phyloP scores from a whole-genome alignment of 2,329 filamentous ascomycete genomes.

The Fusarium xyrophilum region DNA sequence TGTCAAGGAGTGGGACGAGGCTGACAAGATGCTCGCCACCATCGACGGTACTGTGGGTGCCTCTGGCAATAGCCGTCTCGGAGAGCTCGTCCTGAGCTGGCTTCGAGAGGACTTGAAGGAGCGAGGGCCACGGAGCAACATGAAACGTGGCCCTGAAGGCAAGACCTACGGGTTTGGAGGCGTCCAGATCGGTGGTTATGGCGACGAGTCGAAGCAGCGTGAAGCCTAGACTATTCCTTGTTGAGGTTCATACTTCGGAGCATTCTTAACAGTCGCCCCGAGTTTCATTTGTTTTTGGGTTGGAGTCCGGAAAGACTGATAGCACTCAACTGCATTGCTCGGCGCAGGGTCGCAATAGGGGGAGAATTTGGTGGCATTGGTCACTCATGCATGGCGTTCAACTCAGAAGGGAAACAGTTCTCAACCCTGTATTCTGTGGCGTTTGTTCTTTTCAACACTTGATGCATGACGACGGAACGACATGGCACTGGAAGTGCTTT shows the following conservation, averaged over 20 bases:
- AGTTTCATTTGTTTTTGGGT: conserved; percentile 8
- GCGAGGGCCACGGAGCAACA: conserved; percentile 75
- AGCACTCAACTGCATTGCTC: conserved; percentile 47
- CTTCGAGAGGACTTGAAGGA: conserved; percentile 79
- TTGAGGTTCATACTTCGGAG: background rate
- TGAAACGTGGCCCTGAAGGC: conserved; percentile 64
- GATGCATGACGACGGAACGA: conserved; percentile 18
- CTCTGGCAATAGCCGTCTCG: conserved; percentile 80
- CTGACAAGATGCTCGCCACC: conserved; percentile 70
- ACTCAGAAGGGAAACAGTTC: conserved; percentile 38
- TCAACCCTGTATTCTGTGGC: conserved; percentile 46
- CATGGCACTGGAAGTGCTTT: conserved; percentile 5
- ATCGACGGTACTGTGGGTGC: conserved; percentile 49
- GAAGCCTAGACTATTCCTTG: conserved; percentile 32
- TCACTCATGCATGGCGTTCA: conserved; percentile 31
- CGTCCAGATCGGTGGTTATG: conserved; percentile 62
- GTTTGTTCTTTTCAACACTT: conserved; percentile 43
- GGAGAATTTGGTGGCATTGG: background rate
- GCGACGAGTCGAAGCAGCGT: conserved; percentile 58
- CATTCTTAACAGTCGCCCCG: conserved; percentile 36
- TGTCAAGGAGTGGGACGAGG: conserved; percentile 84
- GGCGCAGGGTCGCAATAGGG: conserved; percentile 17
- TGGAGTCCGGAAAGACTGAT: conserved; percentile 20
- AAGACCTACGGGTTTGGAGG: conserved; percentile 65
- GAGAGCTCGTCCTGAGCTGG: conserved; percentile 89